These are phyloP conservation scores for Vanrija humicola DNA, from an alignment of 1,284 basidiomycete genomes.

Conservation along the genomic window DNA sequence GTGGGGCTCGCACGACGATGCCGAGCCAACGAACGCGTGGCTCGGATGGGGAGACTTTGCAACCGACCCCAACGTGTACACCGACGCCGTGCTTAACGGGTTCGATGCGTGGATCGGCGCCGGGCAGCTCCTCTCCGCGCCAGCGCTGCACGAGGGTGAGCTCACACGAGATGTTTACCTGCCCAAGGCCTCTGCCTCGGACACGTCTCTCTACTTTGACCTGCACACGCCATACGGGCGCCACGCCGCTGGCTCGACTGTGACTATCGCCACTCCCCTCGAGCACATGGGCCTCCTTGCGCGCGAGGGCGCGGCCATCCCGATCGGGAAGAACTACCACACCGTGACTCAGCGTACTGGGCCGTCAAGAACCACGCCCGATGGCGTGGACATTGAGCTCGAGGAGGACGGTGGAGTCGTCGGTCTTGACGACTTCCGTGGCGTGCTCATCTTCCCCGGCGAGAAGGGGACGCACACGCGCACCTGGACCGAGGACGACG, in stretches of 20 bases:
- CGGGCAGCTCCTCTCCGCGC: slow-evolving; percentile 45
- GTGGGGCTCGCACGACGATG: slow-evolving; percentile 47
- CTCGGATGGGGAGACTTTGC: slow-evolving; percentile 48
- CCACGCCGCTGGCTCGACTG: slow-evolving; percentile 30
- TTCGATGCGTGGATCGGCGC: slow-evolving; percentile 52
- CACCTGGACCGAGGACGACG: slow-evolving; percentile 50
- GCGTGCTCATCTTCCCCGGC: slow-evolving; percentile 48
- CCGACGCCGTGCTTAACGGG: slow-evolving; percentile 42
- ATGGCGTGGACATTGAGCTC: slow-evolving; percentile 46
- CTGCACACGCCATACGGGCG: slow-evolving; percentile 30
- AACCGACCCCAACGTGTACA: slow-evolving; percentile 46
- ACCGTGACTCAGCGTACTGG: slow-evolving; percentile 46
- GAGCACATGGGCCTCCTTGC: slow-evolving; percentile 50
- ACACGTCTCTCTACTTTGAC: slow-evolving; percentile 34
- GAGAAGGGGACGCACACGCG: slow-evolving; percentile 18
- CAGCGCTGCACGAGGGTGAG: slow-evolving; percentile 44
- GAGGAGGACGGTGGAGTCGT: slow-evolving; percentile 46
- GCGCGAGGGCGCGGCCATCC: slow-evolving; percentile 48
- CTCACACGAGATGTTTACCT: slow-evolving; percentile 46
- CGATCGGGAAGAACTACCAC: slow-evolving; percentile 46
- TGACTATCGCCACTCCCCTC: slow-evolving; percentile 45
- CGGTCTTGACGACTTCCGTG: slow-evolving; percentile 49
- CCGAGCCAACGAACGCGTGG: slow-evolving; percentile 49
- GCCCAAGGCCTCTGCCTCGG: slow-evolving; percentile 31
- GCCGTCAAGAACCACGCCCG: slow-evolving; percentile 37